A percentile compares a stretch with the other conserved stretches of the same genome.
Evolutionary conservation across 1,139 yeast genomes (phyloP).

Genomic region (Yamadazyma sp.): DNA sequence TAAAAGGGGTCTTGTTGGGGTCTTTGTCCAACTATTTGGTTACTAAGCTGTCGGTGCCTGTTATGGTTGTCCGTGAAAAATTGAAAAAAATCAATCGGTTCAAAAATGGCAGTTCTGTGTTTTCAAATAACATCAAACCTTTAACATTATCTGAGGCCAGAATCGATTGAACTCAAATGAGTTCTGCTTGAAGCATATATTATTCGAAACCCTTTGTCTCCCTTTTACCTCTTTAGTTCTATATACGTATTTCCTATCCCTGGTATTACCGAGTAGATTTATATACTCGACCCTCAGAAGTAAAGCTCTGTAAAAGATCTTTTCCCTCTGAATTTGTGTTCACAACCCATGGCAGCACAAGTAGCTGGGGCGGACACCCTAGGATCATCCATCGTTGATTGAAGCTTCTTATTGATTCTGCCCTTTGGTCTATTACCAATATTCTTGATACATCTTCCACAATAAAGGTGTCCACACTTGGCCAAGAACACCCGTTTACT

Average conservation of each 20-base stretch:
- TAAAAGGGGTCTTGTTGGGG: conserved; percentile 75
- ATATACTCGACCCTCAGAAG: conserved; percentile 16
- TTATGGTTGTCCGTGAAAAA: conserved; percentile 85
- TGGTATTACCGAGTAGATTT: neutral
- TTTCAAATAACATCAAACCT: conserved; percentile 49
- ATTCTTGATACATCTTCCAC: conserved; percentile 78
- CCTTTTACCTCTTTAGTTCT: neutral
- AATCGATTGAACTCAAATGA: conserved; percentile 39
- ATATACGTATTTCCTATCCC: neutral
- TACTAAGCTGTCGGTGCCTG: conserved; percentile 79
- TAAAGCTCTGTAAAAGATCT: conserved; percentile 39
- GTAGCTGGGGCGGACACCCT: conserved; percentile 46
- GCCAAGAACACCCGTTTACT: conserved; percentile 70
- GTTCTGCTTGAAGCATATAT: neutral
- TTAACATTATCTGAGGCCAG: conserved; percentile 52
- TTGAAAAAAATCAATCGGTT: conserved; percentile 72
- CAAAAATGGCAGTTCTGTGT: conserved; percentile 46
- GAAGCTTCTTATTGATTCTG: conserved; percentile 17
- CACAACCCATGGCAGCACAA: conserved; percentile 48
- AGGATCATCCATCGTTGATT: conserved; percentile 44
- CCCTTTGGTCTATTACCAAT: conserved; percentile 42
- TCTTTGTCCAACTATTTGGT: conserved; percentile 76
- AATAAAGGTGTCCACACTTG: conserved; percentile 81
- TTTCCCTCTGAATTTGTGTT: conserved; percentile 31
- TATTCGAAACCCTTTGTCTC: neutral